Evolutionary conservation across 805 yeast genomes (phyloP).

Genomic region (Metschnikowia hibisci): DNA sequence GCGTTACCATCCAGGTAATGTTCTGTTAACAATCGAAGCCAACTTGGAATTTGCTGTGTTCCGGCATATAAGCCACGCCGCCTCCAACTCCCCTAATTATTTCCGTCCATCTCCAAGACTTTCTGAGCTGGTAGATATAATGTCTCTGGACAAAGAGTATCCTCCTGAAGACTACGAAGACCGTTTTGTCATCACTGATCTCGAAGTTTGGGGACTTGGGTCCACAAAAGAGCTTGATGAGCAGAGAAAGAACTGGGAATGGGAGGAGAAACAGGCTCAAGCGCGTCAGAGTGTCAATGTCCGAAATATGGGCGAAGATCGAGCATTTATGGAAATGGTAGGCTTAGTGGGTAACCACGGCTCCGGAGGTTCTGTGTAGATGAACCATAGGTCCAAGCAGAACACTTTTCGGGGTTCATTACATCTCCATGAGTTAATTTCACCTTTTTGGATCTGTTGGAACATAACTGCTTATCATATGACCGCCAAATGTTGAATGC

Average conservation of each 20-base stretch:
- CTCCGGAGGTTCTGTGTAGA: conserved; percentile 48
- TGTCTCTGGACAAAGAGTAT: conserved; percentile 20
- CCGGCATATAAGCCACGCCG: conserved; percentile 52
- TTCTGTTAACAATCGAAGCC: conserved; percentile 74
- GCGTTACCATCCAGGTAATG: conserved; percentile 64
- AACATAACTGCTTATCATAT: too few species aligned
- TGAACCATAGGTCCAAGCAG: too few species aligned
- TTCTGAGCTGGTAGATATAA: not conserved
- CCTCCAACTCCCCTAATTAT: conserved; percentile 19
- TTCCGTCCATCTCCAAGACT: conserved; percentile 16
- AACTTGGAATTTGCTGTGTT: conserved; percentile 78
- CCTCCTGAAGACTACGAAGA: conserved; percentile 51
- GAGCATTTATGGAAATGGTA: conserved; percentile 84
- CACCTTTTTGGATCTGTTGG: too few species aligned
- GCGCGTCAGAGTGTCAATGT: conserved; percentile 70
- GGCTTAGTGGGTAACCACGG: conserved; percentile 48
- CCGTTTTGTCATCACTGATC: conserved; percentile 62
- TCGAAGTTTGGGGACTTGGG: conserved; percentile 94
- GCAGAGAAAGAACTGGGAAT: conserved; percentile 76
- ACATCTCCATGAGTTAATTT: too few species aligned
- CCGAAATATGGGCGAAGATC: conserved; percentile 67
- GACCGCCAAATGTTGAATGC: too few species aligned
- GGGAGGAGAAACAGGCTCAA: conserved; percentile 86
- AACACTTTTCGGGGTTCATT: too few species aligned
- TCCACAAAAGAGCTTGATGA: conserved; percentile 70